Conservation (phyloP, 164 flowering plant species). For the Taxillus chinensis region DNA sequence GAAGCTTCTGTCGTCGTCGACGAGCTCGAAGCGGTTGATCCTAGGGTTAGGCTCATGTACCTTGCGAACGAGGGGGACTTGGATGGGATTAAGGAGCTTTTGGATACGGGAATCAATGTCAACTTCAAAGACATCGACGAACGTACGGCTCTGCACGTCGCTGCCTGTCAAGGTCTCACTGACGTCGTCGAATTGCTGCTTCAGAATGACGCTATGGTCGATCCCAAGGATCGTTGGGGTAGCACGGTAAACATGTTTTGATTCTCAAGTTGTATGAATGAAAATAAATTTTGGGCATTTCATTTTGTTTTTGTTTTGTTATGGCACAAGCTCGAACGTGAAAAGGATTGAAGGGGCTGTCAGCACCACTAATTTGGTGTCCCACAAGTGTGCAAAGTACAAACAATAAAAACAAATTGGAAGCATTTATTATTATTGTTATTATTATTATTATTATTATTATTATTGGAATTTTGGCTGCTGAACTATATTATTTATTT, state of each 20-base stretch:
- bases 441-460: too few species aligned
- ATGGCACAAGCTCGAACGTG: too few species aligned
- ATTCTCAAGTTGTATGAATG: too few species aligned
- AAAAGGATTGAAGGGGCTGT: too few species aligned
- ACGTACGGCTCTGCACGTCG: neutral
- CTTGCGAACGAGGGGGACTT: neutral
- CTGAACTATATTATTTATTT: too few species aligned
- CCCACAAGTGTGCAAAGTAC: too few species aligned
- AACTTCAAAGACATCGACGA: neutral
- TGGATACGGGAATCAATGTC: neutral
- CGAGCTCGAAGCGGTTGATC: neutral
- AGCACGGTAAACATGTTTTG: neutral
- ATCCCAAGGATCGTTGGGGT: neutral
- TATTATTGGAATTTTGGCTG: too few species aligned
- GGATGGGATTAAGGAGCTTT: conserved; percentile 1
- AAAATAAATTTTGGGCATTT: too few species aligned
- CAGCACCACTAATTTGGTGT: too few species aligned
- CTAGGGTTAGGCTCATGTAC: neutral
- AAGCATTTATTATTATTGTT: too few species aligned
- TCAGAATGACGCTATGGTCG: neutral
- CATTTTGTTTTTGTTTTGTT: too few species aligned
- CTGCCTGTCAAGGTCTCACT: neutral
- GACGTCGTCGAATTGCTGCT: neutral
- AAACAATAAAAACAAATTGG: too few species aligned
- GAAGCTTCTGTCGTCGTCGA: neutral